Base-by-base conservation (phyloP, 2,329 filamentous ascomycete genomes). In the Bertia moriformis region DNA sequence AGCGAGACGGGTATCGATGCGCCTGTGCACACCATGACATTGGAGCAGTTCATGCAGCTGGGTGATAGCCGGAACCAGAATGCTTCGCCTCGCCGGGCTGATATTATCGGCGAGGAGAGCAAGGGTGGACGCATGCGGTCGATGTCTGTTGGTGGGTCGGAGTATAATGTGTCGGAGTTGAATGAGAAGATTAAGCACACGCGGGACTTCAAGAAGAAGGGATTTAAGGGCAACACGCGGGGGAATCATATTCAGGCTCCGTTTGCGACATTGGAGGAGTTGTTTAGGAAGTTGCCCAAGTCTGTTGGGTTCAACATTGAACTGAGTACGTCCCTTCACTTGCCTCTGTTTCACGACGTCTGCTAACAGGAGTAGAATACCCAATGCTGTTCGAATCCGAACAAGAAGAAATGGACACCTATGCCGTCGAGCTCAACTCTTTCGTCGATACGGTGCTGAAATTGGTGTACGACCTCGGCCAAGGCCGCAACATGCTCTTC, bases 1-100 rank as follows among this genome's bases (percentile, higher is more conserved):
- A 62, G 58, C 42, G 60, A 64, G 41, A 53, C 56, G 4, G 61
- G 61, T 2, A 58, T 58, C 3, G 60, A 65, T 42, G 46, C 56
- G 20, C 52, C 60, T 13, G 51, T 63, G 14, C 57, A 65, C 44
- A 53, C 53, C 38, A 38, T 63, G 14, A 60, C 48, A 4, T 43
- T 59, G 4, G 53, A 58, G 13, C 61, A 64, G 48, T 59, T 57
- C 42, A 48, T 51, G 38, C 43, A 56, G 37, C 46, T 51, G 3
- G 51, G 53, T 38, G 46, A 53, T 12, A 40, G 48, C 10, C 45
- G 47, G 0, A 39, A 43, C 12, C 37, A 30, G 7, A 35, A 39
- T 15, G 18, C 17, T 14, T 30, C 44, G 35, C 20, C 38, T 22
- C 13, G 18, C 48, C 39, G 33, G 43, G 39, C n/a, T 48, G 51